phyloP scores from a whole-genome alignment of 306 rosid genomes.

The Hylodesmum podocarpum region DNA sequence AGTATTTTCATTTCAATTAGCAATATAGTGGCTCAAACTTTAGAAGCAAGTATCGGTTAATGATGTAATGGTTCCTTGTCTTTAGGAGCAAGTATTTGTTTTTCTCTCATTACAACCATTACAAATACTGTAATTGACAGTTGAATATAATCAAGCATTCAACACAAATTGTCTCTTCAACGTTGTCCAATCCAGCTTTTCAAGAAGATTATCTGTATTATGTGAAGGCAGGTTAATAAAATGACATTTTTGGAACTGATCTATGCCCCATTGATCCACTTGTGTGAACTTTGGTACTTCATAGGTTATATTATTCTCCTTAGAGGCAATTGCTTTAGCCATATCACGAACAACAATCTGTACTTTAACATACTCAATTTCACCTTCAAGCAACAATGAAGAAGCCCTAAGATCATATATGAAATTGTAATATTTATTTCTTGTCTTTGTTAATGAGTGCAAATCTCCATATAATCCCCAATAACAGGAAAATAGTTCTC shows the following conservation, averaged over 20 bases:
- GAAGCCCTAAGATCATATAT: background rate
- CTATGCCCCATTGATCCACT: background rate
- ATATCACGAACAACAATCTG: background rate
- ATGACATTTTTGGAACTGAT: background rate
- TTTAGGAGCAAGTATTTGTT: too few species aligned
- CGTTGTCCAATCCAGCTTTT: background rate
- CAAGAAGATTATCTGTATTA: background rate
- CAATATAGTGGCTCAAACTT: too few species aligned
- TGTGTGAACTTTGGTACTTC: too few species aligned
- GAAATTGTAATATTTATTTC: background rate
- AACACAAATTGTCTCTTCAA: too few species aligned
- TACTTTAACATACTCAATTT: background rate
- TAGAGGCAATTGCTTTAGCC: background rate
- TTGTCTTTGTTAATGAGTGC: background rate
- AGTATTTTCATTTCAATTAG: too few species aligned
- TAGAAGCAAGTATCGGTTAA: too few species aligned
- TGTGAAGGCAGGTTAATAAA: background rate
- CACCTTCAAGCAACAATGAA: background rate
- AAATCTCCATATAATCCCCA: background rate
- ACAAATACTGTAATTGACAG: too few species aligned
- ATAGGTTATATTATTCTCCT: background rate
- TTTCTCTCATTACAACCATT: too few species aligned
- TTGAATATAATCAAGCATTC: too few species aligned
- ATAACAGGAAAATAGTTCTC: background rate
- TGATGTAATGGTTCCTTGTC: too few species aligned